Evolutionary conservation across 106 monocot genomes (phyloP), one percentile per base, ranked within the genome.

Genomic region (Vanilla planifolia): DNA sequence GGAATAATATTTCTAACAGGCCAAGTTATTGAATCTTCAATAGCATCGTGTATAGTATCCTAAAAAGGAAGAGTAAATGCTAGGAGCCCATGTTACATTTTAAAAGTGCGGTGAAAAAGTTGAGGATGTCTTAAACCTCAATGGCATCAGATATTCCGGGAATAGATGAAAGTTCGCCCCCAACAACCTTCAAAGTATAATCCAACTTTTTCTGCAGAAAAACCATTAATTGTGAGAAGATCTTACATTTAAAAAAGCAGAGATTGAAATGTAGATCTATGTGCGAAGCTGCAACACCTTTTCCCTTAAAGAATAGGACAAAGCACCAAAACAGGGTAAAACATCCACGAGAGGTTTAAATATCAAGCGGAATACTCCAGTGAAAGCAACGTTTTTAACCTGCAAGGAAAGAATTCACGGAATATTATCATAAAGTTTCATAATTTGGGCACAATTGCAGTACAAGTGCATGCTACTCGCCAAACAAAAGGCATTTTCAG

Each of bases 361-460:
- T 27, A 98, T 85, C n/a, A 98, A 55, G 27, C 98, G 80, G 41
- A 98, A 88, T 55, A 98, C 88, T 28, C 98, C 98, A 25, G 98
- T 78, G 60, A 98, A 92, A 20, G 74, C 98, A 57, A 98, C 71
- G 55, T 98, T 92, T 75, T 98, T 98, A 27, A 98, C 92, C 98
- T 98, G 71, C 67, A 67, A 35, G 32, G 50, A 19, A 16, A 20
- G 43, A 33, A 69, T 37, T 51, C 36, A 60, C 15, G 22, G 57
- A 20, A 22, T 16, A 29, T 53, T 15, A 2, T 32, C 6, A 16
- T 53, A 16, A 29, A 4, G 25, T 15, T 3, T 32, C 28, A 4
- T 10, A 50, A 16, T 29, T 15, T 29, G 25, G 32, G n/a, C 13
- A 4, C 6, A 53, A n/a, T 29, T 53, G 24, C 1, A 29, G 4